Conservation (phyloP, 495 filamentous ascomycete species). For the Hypoxylon lienhwacheense region DNA sequence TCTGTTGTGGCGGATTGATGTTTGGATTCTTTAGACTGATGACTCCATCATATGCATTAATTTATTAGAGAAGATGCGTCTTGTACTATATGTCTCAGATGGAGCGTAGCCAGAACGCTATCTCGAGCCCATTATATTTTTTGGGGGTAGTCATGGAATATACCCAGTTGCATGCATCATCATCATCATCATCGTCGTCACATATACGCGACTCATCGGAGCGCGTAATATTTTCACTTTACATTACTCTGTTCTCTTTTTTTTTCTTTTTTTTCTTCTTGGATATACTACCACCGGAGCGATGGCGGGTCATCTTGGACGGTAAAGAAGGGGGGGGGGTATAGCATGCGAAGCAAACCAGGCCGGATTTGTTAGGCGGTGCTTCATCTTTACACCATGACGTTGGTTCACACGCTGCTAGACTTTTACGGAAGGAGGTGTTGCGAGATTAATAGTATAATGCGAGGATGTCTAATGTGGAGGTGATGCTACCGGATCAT, state of each 20-base stretch:
- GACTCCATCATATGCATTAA: no score
- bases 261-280: no score
- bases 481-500: conserved; percentile 6
- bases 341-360: conserved; percentile 14
- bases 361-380: conserved; percentile 1
- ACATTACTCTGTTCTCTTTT: no score
- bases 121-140: conserved; percentile 6
- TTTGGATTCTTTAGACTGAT: conserved; percentile 33
- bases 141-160: conserved; percentile 27
- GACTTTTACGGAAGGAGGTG: conserved; percentile 1
- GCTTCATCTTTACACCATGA: conserved; percentile 13
- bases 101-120: conserved; percentile 16
- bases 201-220: conserved; percentile 12
- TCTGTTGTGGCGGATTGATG: conserved; percentile 20
- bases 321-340: conserved; percentile 1
- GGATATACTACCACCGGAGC: conserved; percentile 10
- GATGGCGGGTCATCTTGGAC: conserved; percentile 5
- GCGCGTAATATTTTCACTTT: conserved; percentile 14
- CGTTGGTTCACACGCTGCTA: no score
- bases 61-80: conserved; percentile 28
- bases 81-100: conserved; percentile 26
- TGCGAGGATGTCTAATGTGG: conserved; percentile 17
- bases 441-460: conserved; percentile 16
- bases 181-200: no score
- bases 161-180: conserved; percentile 33